Percentiles rank a stretch among this genome's conserved stretches.
phyloP scores from a whole-genome alignment of 2,329 filamentous ascomycete genomes.

The Tolypocladium nubicola region DNA sequence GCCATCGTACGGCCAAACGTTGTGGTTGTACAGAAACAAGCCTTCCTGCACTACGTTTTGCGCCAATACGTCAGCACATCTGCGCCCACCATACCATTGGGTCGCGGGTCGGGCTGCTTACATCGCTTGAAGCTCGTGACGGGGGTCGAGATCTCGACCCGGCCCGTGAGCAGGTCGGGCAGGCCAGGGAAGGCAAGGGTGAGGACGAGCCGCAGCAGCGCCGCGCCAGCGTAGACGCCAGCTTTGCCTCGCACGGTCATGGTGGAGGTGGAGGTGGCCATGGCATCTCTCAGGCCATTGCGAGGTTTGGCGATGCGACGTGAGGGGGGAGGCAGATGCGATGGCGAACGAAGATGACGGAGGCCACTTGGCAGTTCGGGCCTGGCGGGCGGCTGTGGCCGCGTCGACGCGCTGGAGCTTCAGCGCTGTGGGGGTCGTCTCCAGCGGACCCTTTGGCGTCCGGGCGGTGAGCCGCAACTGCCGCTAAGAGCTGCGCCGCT shows the following conservation, averaged over 20 bases:
- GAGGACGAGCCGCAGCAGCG: constrained; percentile 67
- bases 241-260: constrained; percentile 31
- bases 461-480: constrained; percentile 14
- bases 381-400: not conserved
- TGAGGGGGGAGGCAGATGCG: not conserved
- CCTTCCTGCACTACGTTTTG: constrained; percentile 75
- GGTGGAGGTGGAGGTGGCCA: constrained; percentile 20
- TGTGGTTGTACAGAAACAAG: constrained; percentile 88
- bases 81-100: not conserved
- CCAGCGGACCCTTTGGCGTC: not conserved
- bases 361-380: constrained; percentile 10
- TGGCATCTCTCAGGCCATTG: constrained; percentile 19
- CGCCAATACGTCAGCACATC: not conserved
- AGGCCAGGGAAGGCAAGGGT: constrained; percentile 74
- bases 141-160: constrained; percentile 93
- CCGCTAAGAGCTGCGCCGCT: not conserved
- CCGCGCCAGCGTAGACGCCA: constrained; percentile 63
- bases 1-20: constrained; percentile 94
- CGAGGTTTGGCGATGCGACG: not conserved
- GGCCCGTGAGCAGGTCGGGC: constrained; percentile 74
- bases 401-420: not conserved
- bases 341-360: not conserved
- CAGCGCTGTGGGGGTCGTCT: not conserved
- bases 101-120: constrained; percentile 32
- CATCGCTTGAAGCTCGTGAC: constrained; percentile 96